Evolutionary conservation across 2,329 filamentous ascomycete genomes (phyloP), one percentile per base, ranked within the genome.

Genomic region (Lecanicillium sp.): DNA sequence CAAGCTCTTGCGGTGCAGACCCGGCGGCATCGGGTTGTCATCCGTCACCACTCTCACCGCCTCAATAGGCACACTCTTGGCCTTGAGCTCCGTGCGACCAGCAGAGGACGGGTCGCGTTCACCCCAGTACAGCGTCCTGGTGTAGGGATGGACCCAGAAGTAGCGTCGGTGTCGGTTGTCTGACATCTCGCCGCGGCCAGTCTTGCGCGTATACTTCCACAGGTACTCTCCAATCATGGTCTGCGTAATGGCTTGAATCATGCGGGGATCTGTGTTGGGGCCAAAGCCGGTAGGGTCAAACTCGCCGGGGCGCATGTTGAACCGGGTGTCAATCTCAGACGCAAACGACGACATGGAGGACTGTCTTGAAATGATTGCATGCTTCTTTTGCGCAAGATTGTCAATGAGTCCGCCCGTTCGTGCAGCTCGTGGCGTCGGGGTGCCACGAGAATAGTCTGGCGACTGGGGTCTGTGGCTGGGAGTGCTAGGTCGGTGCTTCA

Each of bases 81-180:
- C 76, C 51, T 69, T 72, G 40, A 90, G 66, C 62, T 96, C 85
- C 10, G 75, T 66, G 46, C 84, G 80, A n/a, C 85, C 85, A 33
- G 82, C 74, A 7, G 22, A 7, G 20, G 85, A 81, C 6, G 92
- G 92, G 57, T 97, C 89, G 39, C 81, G 74, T 49, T 94, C 85
- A 57, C 89, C 94, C 92, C 92, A 98, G 71, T 97, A 97, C 51
- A 98, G 63, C 5, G 90, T 96, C 36, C 89, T 79, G 3, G 90
- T 98, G 62, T 97, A 98, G 0, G 92, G 92, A 57, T 98, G 92
- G 17, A 98, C 87, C 92, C 92, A 98, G 73, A 98, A 98, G 71
- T 96, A 98, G 22, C 92, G 81, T 45, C 87, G 79, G 61, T 98
- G 92, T 37, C 92, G 79, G 40, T 89, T 94, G 50, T 81, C 84